Conservation (phyloP, 2,329 filamentous ascomycete species). For the Botrytis cinerea region DNA sequence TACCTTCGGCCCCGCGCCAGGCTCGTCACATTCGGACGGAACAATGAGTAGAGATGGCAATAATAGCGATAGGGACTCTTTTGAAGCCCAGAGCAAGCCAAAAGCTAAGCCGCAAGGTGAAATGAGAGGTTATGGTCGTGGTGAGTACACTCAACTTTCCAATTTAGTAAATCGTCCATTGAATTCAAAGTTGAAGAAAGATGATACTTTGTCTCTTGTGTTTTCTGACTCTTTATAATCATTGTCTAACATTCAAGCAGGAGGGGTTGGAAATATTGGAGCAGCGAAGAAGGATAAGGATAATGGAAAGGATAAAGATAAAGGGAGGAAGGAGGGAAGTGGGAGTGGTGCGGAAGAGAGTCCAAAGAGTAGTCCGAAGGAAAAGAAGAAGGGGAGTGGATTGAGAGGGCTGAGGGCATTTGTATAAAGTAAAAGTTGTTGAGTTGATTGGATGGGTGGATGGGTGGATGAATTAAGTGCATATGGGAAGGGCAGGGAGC, state of each 20-base stretch:
- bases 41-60: conserved; percentile 13
- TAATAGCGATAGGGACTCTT: conserved; percentile 27
- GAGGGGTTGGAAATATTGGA: conserved; percentile 21
- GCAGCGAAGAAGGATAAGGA: conserved; percentile 17
- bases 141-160: conserved; percentile 44
- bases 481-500: conserved; percentile 6
- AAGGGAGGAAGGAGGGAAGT: conserved; percentile 19
- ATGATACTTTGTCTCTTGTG: conserved; percentile 1
- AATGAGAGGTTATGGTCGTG: conserved; percentile 55
- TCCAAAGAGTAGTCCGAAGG: conserved; percentile 22
- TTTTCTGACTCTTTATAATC: conserved; percentile 2
- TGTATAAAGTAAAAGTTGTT: conserved; percentile 19
- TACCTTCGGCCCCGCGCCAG: conserved; percentile 5
- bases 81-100: conserved; percentile 46
- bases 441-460: conserved; percentile 3
- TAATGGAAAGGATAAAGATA: conserved; percentile 18
- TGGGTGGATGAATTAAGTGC: background rate
- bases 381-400: conserved; percentile 10
- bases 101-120: conserved; percentile 52
- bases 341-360: conserved; percentile 29
- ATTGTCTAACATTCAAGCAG: conserved; percentile 16
- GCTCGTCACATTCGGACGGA: conserved; percentile 20
- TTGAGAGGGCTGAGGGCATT: conserved; percentile 15
- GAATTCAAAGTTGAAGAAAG: background rate
- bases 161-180: background rate